Percentiles rank a stretch among this genome's conserved stretches.
phyloP scores from a whole-genome alignment of 768 basidiomycete genomes.

The Fomitopsis pulvina region DNA sequence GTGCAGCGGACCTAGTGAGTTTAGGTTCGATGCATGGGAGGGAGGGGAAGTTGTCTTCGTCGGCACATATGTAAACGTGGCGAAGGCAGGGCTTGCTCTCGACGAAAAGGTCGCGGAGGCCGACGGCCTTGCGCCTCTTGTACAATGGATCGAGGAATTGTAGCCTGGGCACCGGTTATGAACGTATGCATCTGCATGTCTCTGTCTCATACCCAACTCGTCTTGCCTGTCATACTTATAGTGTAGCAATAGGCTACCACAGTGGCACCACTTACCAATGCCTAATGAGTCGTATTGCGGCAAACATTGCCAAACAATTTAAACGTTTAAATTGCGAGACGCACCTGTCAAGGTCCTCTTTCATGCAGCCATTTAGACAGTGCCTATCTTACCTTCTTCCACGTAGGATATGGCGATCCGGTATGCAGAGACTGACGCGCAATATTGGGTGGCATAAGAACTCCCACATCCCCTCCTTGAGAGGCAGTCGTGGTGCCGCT shows the following conservation, averaged over 20 bases:
- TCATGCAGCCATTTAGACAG: conserved; percentile 67
- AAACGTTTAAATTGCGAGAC: conserved; percentile 10
- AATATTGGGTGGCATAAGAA: conserved; percentile 52
- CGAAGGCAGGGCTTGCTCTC: conserved; percentile 17
- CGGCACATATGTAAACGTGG: conserved; percentile 45
- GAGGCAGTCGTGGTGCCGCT: conserved; percentile 35
- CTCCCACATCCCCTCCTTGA: conserved; percentile 36
- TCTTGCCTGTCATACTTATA: neutral
- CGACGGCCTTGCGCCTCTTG: conserved; percentile 37
- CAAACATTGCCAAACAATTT: conserved; percentile 14
- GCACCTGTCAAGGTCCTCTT: neutral
- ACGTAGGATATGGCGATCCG: conserved; percentile 62
- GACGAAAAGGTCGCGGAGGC: conserved; percentile 28
- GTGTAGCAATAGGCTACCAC: neutral
- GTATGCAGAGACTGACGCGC: conserved; percentile 49
- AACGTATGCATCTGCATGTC: neutral
- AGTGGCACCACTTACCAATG: too few species aligned
- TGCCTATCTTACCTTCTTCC: conserved; percentile 44
- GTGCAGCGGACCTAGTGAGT: conserved; percentile 48
- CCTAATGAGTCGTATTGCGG: too few species aligned
- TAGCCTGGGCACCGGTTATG: too few species aligned
- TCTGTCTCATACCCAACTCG: neutral
- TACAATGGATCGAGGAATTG: conserved; percentile 42
- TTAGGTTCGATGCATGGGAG: conserved; percentile 79
- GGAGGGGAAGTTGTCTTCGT: conserved; percentile 72